Evolutionary conservation across 2,329 filamentous ascomycete genomes (phyloP).

Genomic region (Ophiosphaerella narmari): DNA sequence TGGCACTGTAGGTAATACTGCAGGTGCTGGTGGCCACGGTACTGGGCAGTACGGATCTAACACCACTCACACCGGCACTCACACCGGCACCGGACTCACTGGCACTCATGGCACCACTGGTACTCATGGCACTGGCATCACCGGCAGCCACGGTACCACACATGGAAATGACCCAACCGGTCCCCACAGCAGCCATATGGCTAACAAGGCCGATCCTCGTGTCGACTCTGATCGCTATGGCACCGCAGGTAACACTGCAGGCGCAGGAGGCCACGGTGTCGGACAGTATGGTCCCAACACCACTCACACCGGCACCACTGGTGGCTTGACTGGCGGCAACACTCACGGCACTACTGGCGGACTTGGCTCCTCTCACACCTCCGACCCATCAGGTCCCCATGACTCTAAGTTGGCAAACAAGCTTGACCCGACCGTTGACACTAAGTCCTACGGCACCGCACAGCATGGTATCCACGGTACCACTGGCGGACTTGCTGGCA

Average conservation of each 20-base stretch:
- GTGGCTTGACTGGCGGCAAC: constrained; percentile 10
- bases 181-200: constrained; percentile 1
- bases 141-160: constrained; percentile 5
- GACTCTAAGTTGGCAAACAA: constrained; percentile 19
- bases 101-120: constrained; percentile 16
- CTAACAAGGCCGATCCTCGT: no score
- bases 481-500: constrained; percentile 8
- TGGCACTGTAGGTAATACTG: constrained; percentile 28
- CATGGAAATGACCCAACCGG: constrained; percentile 17
- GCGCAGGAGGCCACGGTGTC: no score
- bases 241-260: no score
- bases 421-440: constrained; percentile 31
- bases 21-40: constrained; percentile 14
- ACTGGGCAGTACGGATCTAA: constrained; percentile 14
- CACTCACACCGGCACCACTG: constrained; percentile 15
- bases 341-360: constrained; percentile 15
- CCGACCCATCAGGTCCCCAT: constrained; percentile 24
- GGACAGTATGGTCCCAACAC: constrained; percentile 2
- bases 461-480: constrained; percentile 11
- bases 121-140: constrained; percentile 7
- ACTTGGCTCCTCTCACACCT: constrained; percentile 10
- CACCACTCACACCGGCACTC: constrained; percentile 1
- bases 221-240: no score
- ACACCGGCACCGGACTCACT: constrained; percentile 13
- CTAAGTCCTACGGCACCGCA: constrained; percentile 21